Base-by-base conservation (phyloP, 768 basidiomycete genomes). In the Serendipita vermifera region DNA sequence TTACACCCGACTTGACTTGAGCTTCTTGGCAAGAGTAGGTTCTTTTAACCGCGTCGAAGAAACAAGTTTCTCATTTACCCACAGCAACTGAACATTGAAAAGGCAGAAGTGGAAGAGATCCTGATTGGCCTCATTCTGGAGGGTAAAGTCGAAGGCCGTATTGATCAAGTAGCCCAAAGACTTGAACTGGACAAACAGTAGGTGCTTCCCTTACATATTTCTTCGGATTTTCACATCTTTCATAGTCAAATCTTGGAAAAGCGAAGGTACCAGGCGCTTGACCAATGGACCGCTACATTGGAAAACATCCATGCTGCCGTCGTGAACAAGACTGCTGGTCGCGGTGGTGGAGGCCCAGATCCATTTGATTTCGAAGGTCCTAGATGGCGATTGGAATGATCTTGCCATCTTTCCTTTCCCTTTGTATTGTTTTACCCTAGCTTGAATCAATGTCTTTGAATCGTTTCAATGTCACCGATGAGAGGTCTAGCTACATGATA, bases 21-120 rank as follows among this genome's bases (percentile, higher is more conserved):
- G 84, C 17, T 96, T 93, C 76, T 79, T 99, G 3, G 92, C 89
- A 32, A 89, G 87, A 75, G 93, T 87, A 59, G n/a, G n/a, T 33
- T 33, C 24, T 22, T 31, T 5, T 31, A 11, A 33, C 1, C 13
- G 13, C 7, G 7, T 24, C 24, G 29, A 26, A 57, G n/a, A 32
- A 32, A 41, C 5, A 3, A 27, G 9, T 36, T 59, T 17, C 40
- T n/a, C 29, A 54, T 9, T 22, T 53, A 51, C 35, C 14, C 55
- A 26, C 62, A 97, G 93, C 93, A 97, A 87, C 74, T 99, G 57
- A 93, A 96, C 60, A 87, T 98, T n/a, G 82, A 86, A 24, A 79
- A 80, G 40, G 79, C 80, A 46, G 93, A 98, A 66, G 93, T 94
- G 3, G 94, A 98, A 63, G 90, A 92, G 57, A 79, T 99, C 17